Evolutionary conservation across 2,329 filamentous ascomycete species (phyloP), one percentile per base, ranked within the genome.

Genomic region (Harringtonia aguacate): DNA sequence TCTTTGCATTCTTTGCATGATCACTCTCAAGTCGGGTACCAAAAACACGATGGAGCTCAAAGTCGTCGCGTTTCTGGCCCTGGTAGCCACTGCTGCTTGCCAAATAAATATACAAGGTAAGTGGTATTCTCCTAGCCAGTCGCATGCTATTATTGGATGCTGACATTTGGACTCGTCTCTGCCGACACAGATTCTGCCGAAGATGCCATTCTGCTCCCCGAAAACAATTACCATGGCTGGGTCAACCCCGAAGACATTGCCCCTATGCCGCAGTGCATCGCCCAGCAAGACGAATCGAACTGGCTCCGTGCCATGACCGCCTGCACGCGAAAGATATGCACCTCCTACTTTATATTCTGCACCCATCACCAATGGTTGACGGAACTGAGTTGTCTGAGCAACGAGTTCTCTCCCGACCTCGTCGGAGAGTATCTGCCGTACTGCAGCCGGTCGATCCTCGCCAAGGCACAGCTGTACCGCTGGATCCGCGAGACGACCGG

Each of bases 261-360:
- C 12, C 39, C 39, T 12, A 41, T 41, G 39, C 39, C 39, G n/a
- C 39, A 34, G 31, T 41, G 39, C 31, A 34, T 41, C 8, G 39
- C 39, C 30, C 39, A 41, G 39, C 39, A 41, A 17, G n/a, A 35
- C n/a, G 20, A 8, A 14, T 17, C 39, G 8, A 15, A 2, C 8
- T 41, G 31, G 39, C 31, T 41, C 2, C 3, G 21, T 4, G 22
- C n/a, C 39, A 41, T 41, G 39, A 34, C 30, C 20, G 15, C 9
- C 17, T 41, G 39, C 39, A 41, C 39, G 15, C 15, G 21, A 6
- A 41, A 35, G n/a, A 18, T 18, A 3, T 41, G 39, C 28, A 18
- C 15, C 15, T 27, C 18, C 6, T 21, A 24, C 8, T 41, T 41
- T 18, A 2, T 18, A 9, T 35, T 41, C n/a, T 41, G 39, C 21